Base-by-base conservation (phyloP, 2,329 filamentous ascomycete species). In the Malbranchea zuffiana region DNA sequence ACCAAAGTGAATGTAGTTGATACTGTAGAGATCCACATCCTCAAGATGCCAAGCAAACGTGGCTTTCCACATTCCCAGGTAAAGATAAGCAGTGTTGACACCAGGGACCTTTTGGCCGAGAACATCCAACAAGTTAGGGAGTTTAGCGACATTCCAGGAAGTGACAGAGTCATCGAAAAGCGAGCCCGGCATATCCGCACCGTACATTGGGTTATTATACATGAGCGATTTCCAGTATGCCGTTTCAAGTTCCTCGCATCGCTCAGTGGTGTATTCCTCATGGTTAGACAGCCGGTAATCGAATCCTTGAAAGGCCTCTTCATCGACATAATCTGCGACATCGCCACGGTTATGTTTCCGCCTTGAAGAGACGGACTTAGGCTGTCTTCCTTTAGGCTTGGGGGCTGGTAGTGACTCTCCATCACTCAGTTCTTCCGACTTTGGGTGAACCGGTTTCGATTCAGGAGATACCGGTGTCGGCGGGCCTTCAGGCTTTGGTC, bases 31-130 rank as follows among this genome's bases (percentile, higher is more conserved):
- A 64, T 98, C 90, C 27, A 98, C 88, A 56, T 98, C 90, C 57
- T 98, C 90, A 36, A 98, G 66, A 71, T 98, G 90, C 90, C 90
- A 98, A 6, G 90, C 90, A 57, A 98, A 98, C 0, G 90, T 96
- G 8, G 90, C 88, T 61, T 96, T 96, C 90, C 90, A 98, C 90
- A 98, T 98, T 28, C 90, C 90, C 42, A 98, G 71, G 55, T 98
- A 98, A 1, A 98, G 74, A 54, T 98, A 98, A 2, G 90, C 88
- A 1, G 88, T 98, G 54, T 98, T 98, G 54, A 98, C 92, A 47
- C 90, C 90, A 3, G 90, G 92, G 6, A 98, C 85, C 50, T 95
- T 94, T 39, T 86, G 88, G 5, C 90, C 90, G 2, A 98, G 69
- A 3, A 95, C 84, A 59, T 98, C 90, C 25, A 98, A 72, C 39